Evolutionary conservation across 768 basidiomycete species (phyloP).

Genomic region (Rhizopogon vinicolor): DNA sequence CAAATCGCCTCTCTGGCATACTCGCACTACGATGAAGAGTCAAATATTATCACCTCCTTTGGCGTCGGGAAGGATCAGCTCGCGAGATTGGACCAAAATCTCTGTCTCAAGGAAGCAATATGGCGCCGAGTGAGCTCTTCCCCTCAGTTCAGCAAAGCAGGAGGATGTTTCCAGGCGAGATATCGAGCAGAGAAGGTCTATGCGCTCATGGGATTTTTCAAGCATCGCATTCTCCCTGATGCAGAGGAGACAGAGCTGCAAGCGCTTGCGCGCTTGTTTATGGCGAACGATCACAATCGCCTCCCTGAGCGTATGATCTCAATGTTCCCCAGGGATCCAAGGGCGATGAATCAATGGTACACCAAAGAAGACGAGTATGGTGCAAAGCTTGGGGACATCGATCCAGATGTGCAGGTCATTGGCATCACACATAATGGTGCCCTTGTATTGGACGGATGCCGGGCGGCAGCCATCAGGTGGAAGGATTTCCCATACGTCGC

Average conservation of each 20-base stretch:
- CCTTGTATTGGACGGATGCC: conserved; percentile 20
- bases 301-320: conserved; percentile 19
- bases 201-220: conserved; percentile 22
- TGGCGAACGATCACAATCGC: conserved; percentile 20
- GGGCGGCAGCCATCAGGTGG: conserved; percentile 17
- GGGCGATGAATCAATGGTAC: conserved; percentile 11
- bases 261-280: conserved; percentile 17
- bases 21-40: conserved; percentile 7
- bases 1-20: conserved; percentile 21
- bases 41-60: conserved; percentile 18
- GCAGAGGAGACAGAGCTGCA: conserved; percentile 13
- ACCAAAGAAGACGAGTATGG: conserved; percentile 14
- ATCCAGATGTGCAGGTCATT: conserved; percentile 11
- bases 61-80: conserved; percentile 12
- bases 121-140: conserved; percentile 9
- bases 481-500: conserved; percentile 16
- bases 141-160: neutral
- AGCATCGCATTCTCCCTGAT: conserved; percentile 17
- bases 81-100: conserved; percentile 19
- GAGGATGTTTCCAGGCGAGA: neutral
- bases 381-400: conserved; percentile 16
- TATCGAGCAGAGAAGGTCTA: conserved; percentile 18
- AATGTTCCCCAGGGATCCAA: conserved; percentile 7
- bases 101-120: conserved; percentile 15
- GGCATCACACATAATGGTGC: conserved; percentile 13